Evolutionary conservation across 2,329 filamentous ascomycete species (phyloP), one percentile per base, ranked within the genome.

Genomic region (Diplodia intermedia): DNA sequence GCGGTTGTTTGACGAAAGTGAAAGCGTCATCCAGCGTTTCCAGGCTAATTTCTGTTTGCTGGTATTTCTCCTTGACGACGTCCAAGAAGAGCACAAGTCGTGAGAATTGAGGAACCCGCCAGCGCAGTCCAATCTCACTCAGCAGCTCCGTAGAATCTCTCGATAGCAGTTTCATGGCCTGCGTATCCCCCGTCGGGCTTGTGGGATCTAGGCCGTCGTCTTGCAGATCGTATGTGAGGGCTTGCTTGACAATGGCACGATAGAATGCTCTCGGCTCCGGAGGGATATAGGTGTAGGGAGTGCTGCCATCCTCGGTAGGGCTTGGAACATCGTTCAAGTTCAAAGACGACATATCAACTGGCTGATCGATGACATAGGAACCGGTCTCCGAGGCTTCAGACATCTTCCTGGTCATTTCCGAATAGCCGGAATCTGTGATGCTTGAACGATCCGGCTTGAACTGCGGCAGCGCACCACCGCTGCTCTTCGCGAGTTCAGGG

Each of bases 271-370:
- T 88, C 36, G 94, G 87, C 71, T 97, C 92, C 40, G 90, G 84
- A 38, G 95, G 95, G 69, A 97, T 96, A 76, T 94, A 99, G 0
- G 91, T 95, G 77, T 94, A 98, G 61, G 89, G 86, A 57, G 89
- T 82, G 72, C 90, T 86, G 71, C 81, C 81, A 57, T 82, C 80
- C 53, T 81, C 76, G 55, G 83, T 81, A 12, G 66, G 52, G 23
- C 54, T 61, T 20, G 57, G 49, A 38, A 43, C n/a, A 73, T 79
- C 66, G 63, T 86, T 83, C 55, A 93, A 79, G 33, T 88, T 89
- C 70, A 95, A 82, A 15, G 86, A 85, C 69, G 87, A 84, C 73
- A 93, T 83, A 74, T 89, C 89, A 63, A 92, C 83, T 6, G 90
- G 85, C 70, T 90, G 88, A 74, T 95, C 92, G 71, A 88, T 82